These are phyloP conservation scores for Syzygium aqueum DNA, from an alignment of 345 rosid genomes.

Conservation along the genomic window DNA sequence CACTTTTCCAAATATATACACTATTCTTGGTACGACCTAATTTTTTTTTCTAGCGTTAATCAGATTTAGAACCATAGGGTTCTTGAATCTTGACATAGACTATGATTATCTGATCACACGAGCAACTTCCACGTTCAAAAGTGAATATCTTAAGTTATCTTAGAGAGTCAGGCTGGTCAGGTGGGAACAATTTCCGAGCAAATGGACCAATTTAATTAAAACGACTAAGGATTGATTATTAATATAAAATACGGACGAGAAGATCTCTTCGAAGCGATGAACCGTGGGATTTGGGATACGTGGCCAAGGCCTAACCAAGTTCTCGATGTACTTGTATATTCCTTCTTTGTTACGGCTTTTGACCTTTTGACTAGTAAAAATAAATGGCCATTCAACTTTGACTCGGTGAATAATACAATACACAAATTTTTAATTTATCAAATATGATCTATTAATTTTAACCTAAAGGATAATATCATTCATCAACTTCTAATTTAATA, in stretches of 20 bases:
- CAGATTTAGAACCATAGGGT: not conserved
- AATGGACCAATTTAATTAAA: not conserved
- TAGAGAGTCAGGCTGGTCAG: not conserved
- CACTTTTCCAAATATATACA: not conserved
- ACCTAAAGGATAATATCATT: no score
- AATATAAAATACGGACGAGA: not conserved
- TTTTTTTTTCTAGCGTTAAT: not conserved
- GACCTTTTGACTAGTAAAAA: no score
- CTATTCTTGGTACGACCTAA: not conserved
- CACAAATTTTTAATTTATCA: no score
- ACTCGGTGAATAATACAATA: no score
- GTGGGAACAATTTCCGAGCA: not conserved
- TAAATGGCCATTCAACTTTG: no score
- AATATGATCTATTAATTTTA: no score
- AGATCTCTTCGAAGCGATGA: not conserved
- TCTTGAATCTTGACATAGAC: not conserved
- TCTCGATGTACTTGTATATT: not conserved
- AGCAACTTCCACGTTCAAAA: not conserved
- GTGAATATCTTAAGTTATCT: not conserved
- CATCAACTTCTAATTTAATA: no score
- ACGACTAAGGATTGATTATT: not conserved
- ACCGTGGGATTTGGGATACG: not conserved
- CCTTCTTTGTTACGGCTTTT: not conserved
- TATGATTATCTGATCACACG: not conserved
- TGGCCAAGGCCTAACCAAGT: constrained; percentile 4